Evolutionary conservation across 495 filamentous ascomycete genomes (phyloP).

Genomic region (Glonium stellatum): DNA sequence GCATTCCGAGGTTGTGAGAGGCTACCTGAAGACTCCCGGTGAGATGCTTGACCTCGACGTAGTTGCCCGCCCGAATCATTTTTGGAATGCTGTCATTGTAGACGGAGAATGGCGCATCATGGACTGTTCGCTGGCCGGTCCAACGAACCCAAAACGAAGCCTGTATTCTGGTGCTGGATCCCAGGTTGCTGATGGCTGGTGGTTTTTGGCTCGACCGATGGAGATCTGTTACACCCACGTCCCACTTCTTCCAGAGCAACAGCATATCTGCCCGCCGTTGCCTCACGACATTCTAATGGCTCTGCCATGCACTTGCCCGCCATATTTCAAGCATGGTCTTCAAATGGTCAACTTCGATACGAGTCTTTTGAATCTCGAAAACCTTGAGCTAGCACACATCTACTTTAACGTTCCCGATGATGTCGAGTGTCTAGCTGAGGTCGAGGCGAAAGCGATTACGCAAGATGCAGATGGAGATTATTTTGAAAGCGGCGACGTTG

Average conservation of each 20-base stretch:
- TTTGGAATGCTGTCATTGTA: slow-evolving; percentile 94
- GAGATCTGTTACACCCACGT: slow-evolving; percentile 95
- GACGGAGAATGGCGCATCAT: slow-evolving; percentile 96
- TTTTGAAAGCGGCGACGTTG: slow-evolving; percentile 84
- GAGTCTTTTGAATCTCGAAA: slow-evolving; percentile 75
- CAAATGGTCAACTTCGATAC: slow-evolving; percentile 88
- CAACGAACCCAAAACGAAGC: slow-evolving; percentile 73
- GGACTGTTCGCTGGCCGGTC: slow-evolving; percentile 86
- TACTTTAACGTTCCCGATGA: slow-evolving; percentile 80
- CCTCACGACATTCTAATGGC: slow-evolving; percentile 75
- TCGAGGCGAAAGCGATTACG: slow-evolving; percentile 73
- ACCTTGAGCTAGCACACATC: slow-evolving; percentile 85
- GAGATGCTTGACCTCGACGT: slow-evolving; percentile 71
- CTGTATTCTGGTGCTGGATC: slow-evolving; percentile 65
- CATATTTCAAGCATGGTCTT: slow-evolving; percentile 75
- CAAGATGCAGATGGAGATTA: slow-evolving; percentile 81
- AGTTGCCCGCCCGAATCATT: slow-evolving; percentile 81
- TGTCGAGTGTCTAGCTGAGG: slow-evolving; percentile 85
- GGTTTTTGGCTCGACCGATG: slow-evolving; percentile 78
- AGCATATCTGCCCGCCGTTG: slow-evolving; percentile 87
- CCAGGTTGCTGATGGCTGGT: slow-evolving; percentile 75
- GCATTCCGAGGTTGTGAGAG: slow-evolving; percentile 73
- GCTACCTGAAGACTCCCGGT: slow-evolving; percentile 85
- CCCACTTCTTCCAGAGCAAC: slow-evolving; percentile 72
- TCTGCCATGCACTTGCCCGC: slow-evolving; percentile 74